Evolutionary conservation across 2,329 filamentous ascomycete species (phyloP), one percentile per base, ranked within the genome.

Genomic region (Akanthomyces dipterigenus): DNA sequence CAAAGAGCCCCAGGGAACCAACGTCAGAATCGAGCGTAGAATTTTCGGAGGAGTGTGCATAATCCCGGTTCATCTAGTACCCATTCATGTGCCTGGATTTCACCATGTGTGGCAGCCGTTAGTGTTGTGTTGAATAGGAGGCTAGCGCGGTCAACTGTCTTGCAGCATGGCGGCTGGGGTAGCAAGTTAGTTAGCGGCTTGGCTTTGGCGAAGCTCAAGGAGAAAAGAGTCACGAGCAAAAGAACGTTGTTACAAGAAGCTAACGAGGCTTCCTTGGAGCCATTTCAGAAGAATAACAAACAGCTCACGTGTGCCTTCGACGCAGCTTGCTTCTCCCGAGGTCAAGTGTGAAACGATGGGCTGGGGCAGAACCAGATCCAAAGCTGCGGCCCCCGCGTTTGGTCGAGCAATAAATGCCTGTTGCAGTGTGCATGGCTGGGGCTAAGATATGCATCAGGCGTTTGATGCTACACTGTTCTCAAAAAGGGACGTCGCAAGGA

Each of bases 81-180:
- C 36, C 56, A 59, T 59, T 43, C 56, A 59, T 50, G 56, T 59
- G 46, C 36, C 48, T 51, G 56, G 24, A 51, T 43, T 34, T 31
- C 12, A 40, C 34, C 56, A 59, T 59, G 46, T 58, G 55, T 24
- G 46, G 55, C 3, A 38, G 16, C 40, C 24, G 34, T 24, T 34
- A 16, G 20, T 28, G 24, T 26, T 31, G 20, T 48, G 24, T 26
- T 22, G 38, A 40, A 57, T 20, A 48, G 22, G 55, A 31, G 55
- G 46, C 26, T 56, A 56, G 54, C 42, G 42, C 16, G 28, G 54
- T 18, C 36, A 56, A 38, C 3, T 24, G 31, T 51, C 31, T 51
- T 38, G 49, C 11, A 6, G 31, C 18, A 20, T 28, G 20, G 49
- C 28, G 31, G 31, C 49, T 16, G 5, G 45, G 45, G 40, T 20